These are phyloP conservation scores for Agrocybe pediades DNA, from an alignment of 768 basidiomycete species.

Conservation along the genomic window DNA sequence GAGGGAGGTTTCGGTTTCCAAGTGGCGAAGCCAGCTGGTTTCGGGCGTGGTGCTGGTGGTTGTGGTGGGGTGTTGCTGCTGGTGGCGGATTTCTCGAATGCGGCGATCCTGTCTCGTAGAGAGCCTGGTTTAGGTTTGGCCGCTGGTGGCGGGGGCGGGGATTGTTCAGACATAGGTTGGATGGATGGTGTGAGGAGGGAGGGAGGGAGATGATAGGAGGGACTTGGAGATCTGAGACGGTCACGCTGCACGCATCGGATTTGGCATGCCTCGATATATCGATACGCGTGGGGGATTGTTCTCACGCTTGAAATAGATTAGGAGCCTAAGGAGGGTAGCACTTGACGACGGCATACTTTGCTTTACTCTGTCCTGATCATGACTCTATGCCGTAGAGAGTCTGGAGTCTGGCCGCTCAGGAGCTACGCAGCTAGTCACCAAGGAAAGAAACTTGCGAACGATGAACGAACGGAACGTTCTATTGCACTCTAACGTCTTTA, in stretches of 20 bases:
- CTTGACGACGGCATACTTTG: neutral
- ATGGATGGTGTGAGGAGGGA: slow-evolving; percentile 3
- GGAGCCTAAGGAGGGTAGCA: too few relatives aligned
- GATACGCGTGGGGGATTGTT: neutral
- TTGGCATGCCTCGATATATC: neutral
- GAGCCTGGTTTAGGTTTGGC: slow-evolving; percentile 77
- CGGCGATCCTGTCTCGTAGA: slow-evolving; percentile 85
- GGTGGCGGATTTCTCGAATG: slow-evolving; percentile 73
- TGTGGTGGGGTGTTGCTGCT: slow-evolving; percentile 39
- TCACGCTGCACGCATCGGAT: neutral
- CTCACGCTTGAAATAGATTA: slow-evolving; percentile 7
- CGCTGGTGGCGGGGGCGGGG: slow-evolving; percentile 45
- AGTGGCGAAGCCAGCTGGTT: slow-evolving; percentile 58
- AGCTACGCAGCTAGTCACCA: too few relatives aligned
- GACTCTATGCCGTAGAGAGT: neutral
- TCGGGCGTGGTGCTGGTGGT: slow-evolving; percentile 58
- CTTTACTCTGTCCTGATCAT: neutral
- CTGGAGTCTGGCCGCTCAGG: too few relatives aligned
- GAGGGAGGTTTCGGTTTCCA: slow-evolving; percentile 74
- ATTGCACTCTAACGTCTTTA: too few relatives aligned
- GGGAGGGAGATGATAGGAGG: slow-evolving; percentile 5
- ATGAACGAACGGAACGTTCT: too few relatives aligned
- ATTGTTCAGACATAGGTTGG: slow-evolving; percentile 57
- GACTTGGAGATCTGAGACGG: neutral
- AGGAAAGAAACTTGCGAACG: too few relatives aligned